Evolutionary conservation across 148 eudicot genomes (phyloP).

Genomic region (Pouteria glomerata): DNA sequence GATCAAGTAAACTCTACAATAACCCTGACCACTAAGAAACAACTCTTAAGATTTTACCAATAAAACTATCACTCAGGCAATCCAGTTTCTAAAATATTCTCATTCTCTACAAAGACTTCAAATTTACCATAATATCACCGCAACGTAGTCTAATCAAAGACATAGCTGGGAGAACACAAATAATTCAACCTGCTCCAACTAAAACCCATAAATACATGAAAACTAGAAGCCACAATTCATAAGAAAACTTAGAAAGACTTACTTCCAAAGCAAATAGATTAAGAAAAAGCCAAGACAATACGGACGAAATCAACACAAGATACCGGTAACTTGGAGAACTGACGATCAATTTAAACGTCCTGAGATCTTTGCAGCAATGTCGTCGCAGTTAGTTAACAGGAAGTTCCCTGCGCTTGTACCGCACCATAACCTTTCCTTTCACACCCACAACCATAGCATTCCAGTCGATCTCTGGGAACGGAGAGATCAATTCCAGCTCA

Average conservation of each 20-base stretch:
- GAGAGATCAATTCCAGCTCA: slow-evolving; percentile 82
- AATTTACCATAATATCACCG: background rate
- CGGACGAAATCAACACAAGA: slow-evolving; percentile 1
- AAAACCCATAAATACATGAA: background rate
- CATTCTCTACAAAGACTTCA: background rate
- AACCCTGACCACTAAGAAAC: no score
- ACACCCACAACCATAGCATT: slow-evolving; percentile 83
- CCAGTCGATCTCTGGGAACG: slow-evolving; percentile 98
- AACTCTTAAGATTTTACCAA: no score
- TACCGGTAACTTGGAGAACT: background rate
- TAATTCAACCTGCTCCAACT: background rate
- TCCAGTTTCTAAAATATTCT: background rate
- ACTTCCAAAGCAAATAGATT: background rate
- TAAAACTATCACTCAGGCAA: no score
- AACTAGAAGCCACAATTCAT: background rate
- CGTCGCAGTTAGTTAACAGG: slow-evolving; percentile 17
- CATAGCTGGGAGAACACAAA: background rate
- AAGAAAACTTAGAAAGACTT: background rate
- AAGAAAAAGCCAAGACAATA: slow-evolving; percentile 3
- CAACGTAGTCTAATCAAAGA: background rate
- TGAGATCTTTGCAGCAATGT: background rate
- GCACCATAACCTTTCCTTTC: slow-evolving; percentile 69
- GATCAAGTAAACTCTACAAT: no score
- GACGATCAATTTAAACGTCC: background rate
- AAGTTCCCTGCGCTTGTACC: slow-evolving; percentile 58